Evolutionary conservation across 495 filamentous ascomycete genomes (phyloP).

Genomic region (Chaetomidium leptoderma): DNA sequence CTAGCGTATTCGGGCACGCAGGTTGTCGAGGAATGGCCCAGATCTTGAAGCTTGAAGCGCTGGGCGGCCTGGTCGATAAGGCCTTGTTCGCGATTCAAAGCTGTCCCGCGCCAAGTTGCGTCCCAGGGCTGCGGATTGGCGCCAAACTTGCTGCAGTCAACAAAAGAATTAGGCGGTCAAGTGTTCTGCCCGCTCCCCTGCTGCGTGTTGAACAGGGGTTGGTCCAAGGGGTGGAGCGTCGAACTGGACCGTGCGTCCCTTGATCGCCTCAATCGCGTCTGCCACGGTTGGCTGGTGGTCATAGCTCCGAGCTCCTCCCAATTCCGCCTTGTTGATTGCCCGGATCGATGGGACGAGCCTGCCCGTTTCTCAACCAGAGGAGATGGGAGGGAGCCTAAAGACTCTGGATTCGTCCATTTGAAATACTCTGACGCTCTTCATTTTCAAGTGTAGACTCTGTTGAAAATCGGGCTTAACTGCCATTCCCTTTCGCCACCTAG

Average conservation of each 20-base stretch:
- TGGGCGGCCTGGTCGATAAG: background rate
- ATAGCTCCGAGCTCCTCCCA: constrained; percentile 18
- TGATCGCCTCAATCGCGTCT: background rate
- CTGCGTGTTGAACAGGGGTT: background rate
- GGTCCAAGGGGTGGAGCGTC: background rate
- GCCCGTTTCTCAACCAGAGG: background rate
- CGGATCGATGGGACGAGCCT: background rate
- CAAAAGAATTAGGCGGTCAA: constrained; percentile 34
- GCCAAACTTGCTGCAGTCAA: constrained; percentile 26
- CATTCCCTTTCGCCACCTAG: no score
- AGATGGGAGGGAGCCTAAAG: constrained; percentile 1
- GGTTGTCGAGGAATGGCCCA: background rate
- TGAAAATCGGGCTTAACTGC: no score
- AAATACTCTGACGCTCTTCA: background rate
- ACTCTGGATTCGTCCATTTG: background rate
- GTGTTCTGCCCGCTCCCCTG: constrained; percentile 23
- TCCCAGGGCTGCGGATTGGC: constrained; percentile 27
- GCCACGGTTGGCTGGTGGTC: background rate
- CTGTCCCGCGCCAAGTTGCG: constrained; percentile 26
- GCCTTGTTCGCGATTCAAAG: constrained; percentile 13
- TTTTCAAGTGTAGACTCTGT: background rate
- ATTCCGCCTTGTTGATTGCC: background rate
- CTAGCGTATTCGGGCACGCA: background rate
- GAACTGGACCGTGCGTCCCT: background rate
- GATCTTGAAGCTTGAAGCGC: background rate